Evolutionary conservation across 2,329 filamentous ascomycete species (phyloP), one percentile per base, ranked within the genome.

Genomic region (Hansfordia pulvinata): DNA sequence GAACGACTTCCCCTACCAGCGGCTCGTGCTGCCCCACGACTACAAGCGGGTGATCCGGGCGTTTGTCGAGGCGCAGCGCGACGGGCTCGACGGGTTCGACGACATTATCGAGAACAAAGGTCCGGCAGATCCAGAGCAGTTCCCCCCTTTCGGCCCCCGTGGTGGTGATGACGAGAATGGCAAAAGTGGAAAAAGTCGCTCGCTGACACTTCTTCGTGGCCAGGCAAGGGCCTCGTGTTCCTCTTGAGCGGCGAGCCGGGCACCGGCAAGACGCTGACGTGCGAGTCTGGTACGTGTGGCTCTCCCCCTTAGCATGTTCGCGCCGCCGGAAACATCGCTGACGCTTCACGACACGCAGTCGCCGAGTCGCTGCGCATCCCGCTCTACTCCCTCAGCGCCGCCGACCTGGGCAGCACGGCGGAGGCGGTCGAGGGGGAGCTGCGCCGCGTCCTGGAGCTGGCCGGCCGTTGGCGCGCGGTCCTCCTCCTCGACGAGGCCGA

Each of bases 1-100:
- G 60, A 62, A 64, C 35, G 49, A 54, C 30, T 38, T 50, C 6
- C 59, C 60, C 0, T 64, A 52, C 34, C 50, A 53, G 3, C 54
- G 62, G 22, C 47, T 64, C 5, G 60, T 64, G 4, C 60, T 60
- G 35, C 52, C 58, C 21, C 52, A 58, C 17, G 48, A 58, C 31
- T 55, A 60, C 19, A 64, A 64, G 37, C 55, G 61, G 17, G 35
- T 63, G 6, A 49, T 64, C 2, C 40, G 60, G 10, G 60, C 58
- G 2, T 62, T 62, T 37, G 59, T 63, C 4, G 53, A 62, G 31
- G 58, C 52, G 33, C 59, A 64, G 35, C 36, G 44, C 23, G 33
- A 32, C 19, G 26, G 40, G 0, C 27, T 21, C 10, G 19, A 25
- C 15, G 35, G 32, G 4, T 39, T 53, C 35, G 43, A 54, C 17